Base-by-base conservation (phyloP, 1,284 basidiomycete genomes). In the Ganoderma multipileum region DNA sequence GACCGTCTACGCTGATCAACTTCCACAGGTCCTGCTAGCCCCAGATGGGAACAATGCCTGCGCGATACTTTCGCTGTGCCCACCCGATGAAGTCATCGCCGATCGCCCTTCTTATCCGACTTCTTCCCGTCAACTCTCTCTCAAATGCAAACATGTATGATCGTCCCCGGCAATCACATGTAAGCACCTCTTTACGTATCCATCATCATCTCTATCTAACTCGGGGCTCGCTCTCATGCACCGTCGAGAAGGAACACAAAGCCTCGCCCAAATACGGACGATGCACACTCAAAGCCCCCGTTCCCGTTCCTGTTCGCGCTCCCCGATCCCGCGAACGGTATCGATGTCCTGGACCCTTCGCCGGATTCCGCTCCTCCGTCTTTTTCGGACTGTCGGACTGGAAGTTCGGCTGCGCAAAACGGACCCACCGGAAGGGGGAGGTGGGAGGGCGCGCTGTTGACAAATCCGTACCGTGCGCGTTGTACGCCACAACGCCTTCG, bases 1-100 rank as follows among this genome's bases (percentile, higher is more conserved):
- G 16, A 41, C 38, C 11, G 16, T 28, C 16, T 5, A 26, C 28
- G 38, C 36, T 60, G 55, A 58, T 58, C 55, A 58, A 2, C 20
- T n/a, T 14, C 23, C 20, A 38, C 12, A 38, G 38, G 58, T 26
- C 38, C 39, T 41, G 38, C 14, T 28, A 52, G 23, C 12, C 9
- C 9, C 38, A 9, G 9, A n/a, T 33, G 55, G n/a, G 55, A 58
- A 38, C 28, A 23, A 57, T 8, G n/a, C n/a, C 26, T 20, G n/a
- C 36, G 58, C 30, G 38, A 60, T 9, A 11, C 7, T 8, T 12
- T 26, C 23, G 9, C 23, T 12, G 55, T 14, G 36, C 18, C 20
- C 55, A 33, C 36, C 36, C n/a, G n/a, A 60, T 60, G 39, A 42
- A 60, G 58, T 60, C 38, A 28, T 60, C 36, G 58, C 58, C 38